Evolutionary conservation across 345 rosid species (phyloP), one percentile per base, ranked within the genome.

Genomic region (Pugionium dolabratum): DNA sequence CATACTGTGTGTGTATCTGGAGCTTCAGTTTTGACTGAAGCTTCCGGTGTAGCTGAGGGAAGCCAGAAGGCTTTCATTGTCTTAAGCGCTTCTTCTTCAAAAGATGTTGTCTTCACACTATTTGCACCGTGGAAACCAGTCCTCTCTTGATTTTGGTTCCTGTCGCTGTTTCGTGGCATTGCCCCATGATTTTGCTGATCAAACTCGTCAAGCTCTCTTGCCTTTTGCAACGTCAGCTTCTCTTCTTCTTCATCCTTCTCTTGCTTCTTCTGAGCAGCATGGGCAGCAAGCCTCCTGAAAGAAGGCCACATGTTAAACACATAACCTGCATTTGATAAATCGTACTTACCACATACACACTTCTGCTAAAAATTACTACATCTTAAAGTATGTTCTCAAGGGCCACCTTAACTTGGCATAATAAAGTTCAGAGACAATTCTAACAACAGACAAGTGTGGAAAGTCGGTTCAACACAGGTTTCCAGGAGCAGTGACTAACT

Each of bases 61-160:
- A 91, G 86, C 96, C 93, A 91, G 77, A 88, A 91, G n/a, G 97
- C 96, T 76, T 90, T 90, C 97, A 90, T 90, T 9, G 93, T 90
- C 31, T 84, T 83, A 28, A 88, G 89, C 5, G 93, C 93, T 76
- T 90, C 95, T 72, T 83, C 95, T 76, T 90, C 95, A 39, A 66
- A 88, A 5, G 88, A 82, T 55, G 96, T 88, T 65, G 65, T 87
- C 66, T 88, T 91, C 73, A 91, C 96, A 61, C 93, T 86, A 63
- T 91, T 86, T 46, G 96, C 97, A 30, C 93, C 95, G 9, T 88
- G 96, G 74, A 88, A 91, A 33, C 88, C 88, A 55, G 67, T 84
- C 71, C 84, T 91, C 76, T 82, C 97, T 54, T 59, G 82, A 72
- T 65, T 76, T 18, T 78, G 80, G 80, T 80, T 82, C 74, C 76